Conservation (phyloP, 2,329 filamentous ascomycete species). For the Thermothelomyces thermophilus region DNA sequence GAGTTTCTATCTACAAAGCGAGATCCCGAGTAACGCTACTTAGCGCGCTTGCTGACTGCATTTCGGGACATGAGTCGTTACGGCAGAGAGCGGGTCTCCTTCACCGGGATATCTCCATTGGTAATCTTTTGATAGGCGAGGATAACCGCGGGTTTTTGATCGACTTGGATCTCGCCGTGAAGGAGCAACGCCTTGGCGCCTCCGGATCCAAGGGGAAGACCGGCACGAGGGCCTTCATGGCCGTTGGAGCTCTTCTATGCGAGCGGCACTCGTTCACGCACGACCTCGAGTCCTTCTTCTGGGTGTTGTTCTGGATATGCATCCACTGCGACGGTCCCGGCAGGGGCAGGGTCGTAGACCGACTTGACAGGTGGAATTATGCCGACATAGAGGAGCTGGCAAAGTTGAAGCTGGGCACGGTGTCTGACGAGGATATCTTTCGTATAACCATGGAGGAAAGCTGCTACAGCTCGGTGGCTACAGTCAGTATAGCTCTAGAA, state of each 20-base stretch:
- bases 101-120: conserved; percentile 1
- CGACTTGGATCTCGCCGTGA: conserved; percentile 1
- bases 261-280: background rate
- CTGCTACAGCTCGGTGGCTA: no score
- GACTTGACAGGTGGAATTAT: background rate
- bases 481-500: no score
- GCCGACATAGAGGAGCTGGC: background rate
- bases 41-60: background rate
- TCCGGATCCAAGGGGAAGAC: background rate
- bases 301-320: conserved; percentile 1
- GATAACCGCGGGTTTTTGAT: background rate
- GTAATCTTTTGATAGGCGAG: background rate
- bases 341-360: background rate
- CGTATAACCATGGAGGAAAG: no score
- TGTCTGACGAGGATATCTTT: no score
- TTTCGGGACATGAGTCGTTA: background rate
- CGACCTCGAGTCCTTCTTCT: conserved; percentile 1
- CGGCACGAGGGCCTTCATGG: background rate
- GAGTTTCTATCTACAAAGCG: background rate
- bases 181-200: background rate
- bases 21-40: background rate
- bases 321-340: background rate
- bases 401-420: background rate
- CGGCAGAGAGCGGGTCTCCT: background rate
- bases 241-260: background rate